Base-by-base conservation (phyloP, 805 yeast genomes). In the Pichia sporocuriosa region DNA sequence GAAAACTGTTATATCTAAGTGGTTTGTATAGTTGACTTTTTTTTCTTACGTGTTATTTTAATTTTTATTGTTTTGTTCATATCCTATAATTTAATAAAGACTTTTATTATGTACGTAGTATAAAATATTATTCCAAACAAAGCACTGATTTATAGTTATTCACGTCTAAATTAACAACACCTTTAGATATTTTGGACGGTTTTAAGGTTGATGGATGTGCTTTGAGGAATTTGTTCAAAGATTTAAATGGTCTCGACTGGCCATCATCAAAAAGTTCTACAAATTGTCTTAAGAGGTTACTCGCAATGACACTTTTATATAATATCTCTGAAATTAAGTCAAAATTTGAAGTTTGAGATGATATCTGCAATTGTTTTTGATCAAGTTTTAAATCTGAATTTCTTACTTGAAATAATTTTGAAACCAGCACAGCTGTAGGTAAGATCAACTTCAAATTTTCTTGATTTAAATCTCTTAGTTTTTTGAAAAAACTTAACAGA, bases 1-100 rank as follows among this genome's bases (percentile, higher is more conserved):
- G 25, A 75, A 77, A 56, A 72, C 71, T 44, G 77, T 78, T 3
- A 70, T 79, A 28, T 49, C 54, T 23, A 50, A 55, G 29, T 58
- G 60, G 61, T 59, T 59, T 45, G 45, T 50, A 38, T 59, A 35
- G 40, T 24, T 27, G 10, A 13, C 29, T 24, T 11, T 15, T 19
- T 4, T 27, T n/a, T n/a, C n/a, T n/a, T n/a, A n/a, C n/a, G n/a
- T 44, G 77, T 78, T 3, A 70, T 79, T 25, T 49, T 54, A 25
- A 50, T 53, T 29, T 58, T 59, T 59, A 58, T 59, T 45, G 45
- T 50, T 37, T 59, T 34, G 40, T 24, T 27, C 13, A 13, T 15
- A 8, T 11, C 29, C 13, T 4, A 23, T 26, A 26, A 26, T 21
- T 21, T 23, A 28, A 23, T 19, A 22, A 37, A 16, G 9, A 15